phyloP scores from a whole-genome alignment of 176 grass and related monocot genomes.

The Otatea glauca region DNA sequence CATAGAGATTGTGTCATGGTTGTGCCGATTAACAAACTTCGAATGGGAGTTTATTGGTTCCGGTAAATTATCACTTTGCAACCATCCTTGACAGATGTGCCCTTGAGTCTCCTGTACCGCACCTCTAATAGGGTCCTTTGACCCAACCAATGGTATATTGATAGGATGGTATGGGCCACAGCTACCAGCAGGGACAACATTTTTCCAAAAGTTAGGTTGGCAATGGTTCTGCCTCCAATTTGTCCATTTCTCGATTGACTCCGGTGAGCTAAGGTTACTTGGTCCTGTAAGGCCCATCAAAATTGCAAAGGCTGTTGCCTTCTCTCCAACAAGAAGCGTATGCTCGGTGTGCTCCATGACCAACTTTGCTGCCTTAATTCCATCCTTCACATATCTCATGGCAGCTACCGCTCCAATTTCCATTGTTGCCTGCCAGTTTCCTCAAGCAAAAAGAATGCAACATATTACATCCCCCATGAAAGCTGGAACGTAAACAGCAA shows the following conservation, averaged over 20 bases:
- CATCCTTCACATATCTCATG: conserved; percentile 94
- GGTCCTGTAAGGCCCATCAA: conserved; percentile 95
- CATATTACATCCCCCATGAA: conserved; percentile 41
- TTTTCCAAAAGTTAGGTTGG: conserved; percentile 92
- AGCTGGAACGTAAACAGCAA: conserved; percentile 17
- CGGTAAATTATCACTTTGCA: conserved; percentile 36
- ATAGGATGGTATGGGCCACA: conserved; percentile 74
- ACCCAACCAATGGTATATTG: conserved; percentile 1
- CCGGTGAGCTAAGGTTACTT: conserved; percentile 76
- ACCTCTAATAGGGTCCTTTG: conserved; percentile 29
- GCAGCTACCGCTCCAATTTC: conserved; percentile 87
- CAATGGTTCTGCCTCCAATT: conserved; percentile 75
- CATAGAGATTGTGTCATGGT: conserved; percentile 96
- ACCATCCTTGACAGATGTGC: conserved; percentile 27
- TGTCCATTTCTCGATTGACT: conserved; percentile 72
- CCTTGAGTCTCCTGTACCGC: not conserved
- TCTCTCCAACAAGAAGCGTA: conserved; percentile 89
- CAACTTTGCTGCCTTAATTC: conserved; percentile 78
- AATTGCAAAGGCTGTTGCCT: conserved; percentile 91
- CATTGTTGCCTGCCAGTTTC: conserved; percentile 76
- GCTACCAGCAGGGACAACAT: conserved; percentile 55
- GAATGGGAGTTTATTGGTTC: conserved; percentile 33
- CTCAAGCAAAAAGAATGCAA: conserved; percentile 46
- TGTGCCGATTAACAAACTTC: conserved; percentile 61
- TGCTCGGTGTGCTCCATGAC: conserved; percentile 82